Base-by-base conservation (phyloP, 257 asterid species). In the Forsythia viridissima region DNA sequence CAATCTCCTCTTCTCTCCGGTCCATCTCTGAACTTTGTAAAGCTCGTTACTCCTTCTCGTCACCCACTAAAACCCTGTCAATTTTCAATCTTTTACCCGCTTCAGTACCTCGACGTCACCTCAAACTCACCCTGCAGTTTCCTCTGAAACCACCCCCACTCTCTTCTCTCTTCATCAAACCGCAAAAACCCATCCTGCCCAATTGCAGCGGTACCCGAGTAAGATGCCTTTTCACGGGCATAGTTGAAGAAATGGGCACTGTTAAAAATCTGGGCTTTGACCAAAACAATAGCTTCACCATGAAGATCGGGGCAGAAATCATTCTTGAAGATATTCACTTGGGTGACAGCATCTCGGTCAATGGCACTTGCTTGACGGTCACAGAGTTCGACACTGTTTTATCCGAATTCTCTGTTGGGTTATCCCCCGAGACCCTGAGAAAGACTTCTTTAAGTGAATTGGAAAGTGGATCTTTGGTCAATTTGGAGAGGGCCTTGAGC, bases 291-390 rank as follows among this genome's bases (percentile, higher is more conserved):
- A 92, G 94, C 52, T 94, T 91, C 82, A 86, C 87, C 77, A 89
- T 94, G 96, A 92, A 77, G 75, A 91, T 94, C 76, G 78, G 74
- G 8, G 94, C 94, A 13, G 85, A 83, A 72, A 79, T 81, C 72
- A 70, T 94, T 72, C 94, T 94, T 46, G 93, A 91, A 75, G 97
- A 87, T 77, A 70, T 94, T 39, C 92, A 87, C 80, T 79, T 94
- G 66, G 98, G 98, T 42, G 98, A 94, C 86, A 94, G 97, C 91
- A 94, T 94, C 77, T 82, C 97, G 13, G 97, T 94, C 80, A 94
- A 94, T 13, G 97, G 97, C 6, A 94, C 98, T 41, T 92, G 98
- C 80, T 75, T 94, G 8, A 94, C 98, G 0, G 97, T 92, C 44
- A 90, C 97, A 2, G 91, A 85, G 3, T 92, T 87, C 79, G 85